Evolutionary conservation across 257 asterid genomes (phyloP), one percentile per base, ranked within the genome.

Genomic region (Petunia axillaris): DNA sequence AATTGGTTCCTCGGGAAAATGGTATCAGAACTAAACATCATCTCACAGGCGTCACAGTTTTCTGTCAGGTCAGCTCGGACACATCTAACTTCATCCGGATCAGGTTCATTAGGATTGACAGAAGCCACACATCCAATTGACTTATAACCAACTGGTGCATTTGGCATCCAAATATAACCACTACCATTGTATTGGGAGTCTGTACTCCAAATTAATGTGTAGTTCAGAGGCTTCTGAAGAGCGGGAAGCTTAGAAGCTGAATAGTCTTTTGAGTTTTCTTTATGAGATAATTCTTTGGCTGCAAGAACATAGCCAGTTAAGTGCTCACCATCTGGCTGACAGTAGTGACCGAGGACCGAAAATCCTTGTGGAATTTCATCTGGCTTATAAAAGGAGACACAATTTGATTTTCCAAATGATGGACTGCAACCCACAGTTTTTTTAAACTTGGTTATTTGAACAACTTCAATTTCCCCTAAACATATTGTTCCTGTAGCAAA

Each of bases 111-210:
- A 2, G 93, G 77, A 39, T 74, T 82, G 14, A 67, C 77, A 39
- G 96, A 87, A 16, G 86, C 96, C 66, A 93, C 85, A 62, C 86
- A 89, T 15, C 97, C 98, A 87, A 82, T 82, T 0, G 97, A 67
- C 65, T 85, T 90, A 78, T 94, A 94, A 62, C 96, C 97, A 38
- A 15, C 50, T 0, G 97, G 97, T 55, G 97, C 91, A 87, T 87
- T 91, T 43, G 97, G 98, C 36, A 89, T 86, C 97, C 98, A 94
- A 83, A 94, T 79, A 65, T 81, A 89, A 84, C 95, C 97, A n/a
- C 73, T 36, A 60, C 87, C 93, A 66, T 88, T 76, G 57, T 78
- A 80, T 58, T 8, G 40, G 77, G 89, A 88, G 46, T 82, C 78
- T 9, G 85, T 79, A 71, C 84, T 87, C 91, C 93, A 93, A 13